Evolutionary conservation across 768 basidiomycete genomes (phyloP).

Genomic region (Lentinula boryana): DNA sequence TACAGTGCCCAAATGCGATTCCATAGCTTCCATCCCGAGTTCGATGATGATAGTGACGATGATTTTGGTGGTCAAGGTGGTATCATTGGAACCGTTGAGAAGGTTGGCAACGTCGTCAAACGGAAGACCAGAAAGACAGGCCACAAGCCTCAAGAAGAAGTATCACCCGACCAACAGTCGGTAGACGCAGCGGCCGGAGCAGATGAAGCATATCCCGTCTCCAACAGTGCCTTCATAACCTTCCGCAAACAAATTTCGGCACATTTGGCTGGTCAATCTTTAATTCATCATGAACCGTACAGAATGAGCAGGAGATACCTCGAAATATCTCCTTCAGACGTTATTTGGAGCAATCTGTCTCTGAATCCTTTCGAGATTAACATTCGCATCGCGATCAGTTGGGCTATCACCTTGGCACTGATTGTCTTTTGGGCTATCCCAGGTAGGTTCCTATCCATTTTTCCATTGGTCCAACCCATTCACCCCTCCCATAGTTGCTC

Average conservation of each 20-base stretch:
- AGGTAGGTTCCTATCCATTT: constrained; percentile 30
- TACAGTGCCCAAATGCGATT: background rate
- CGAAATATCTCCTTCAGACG: constrained; percentile 82
- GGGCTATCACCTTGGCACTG: constrained; percentile 69
- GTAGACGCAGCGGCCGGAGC: constrained; percentile 13
- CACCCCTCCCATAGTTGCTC: constrained; percentile 43
- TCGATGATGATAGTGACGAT: constrained; percentile 6
- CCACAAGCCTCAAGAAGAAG: constrained; percentile 6
- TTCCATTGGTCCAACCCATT: background rate
- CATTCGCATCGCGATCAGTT: constrained; percentile 60
- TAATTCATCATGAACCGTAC: constrained; percentile 79
- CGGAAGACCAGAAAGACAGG: constrained; percentile 3
- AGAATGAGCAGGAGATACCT: constrained; percentile 61
- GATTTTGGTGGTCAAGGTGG: constrained; percentile 6
- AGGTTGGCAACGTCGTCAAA: constrained; percentile 2
- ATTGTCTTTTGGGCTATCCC: constrained; percentile 90
- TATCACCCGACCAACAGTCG: constrained; percentile 21
- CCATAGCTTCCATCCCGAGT: constrained; percentile 1
- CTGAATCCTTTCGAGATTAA: constrained; percentile 87
- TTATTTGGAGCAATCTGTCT: constrained; percentile 88
- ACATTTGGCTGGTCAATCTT: constrained; percentile 73
- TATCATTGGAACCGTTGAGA: background rate
- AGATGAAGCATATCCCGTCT: constrained; percentile 40
- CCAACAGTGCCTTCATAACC: constrained; percentile 79
- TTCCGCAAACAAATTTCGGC: constrained; percentile 93